A percentile compares a stretch with the other conserved stretches of the same genome.
These are phyloP conservation scores for Leccinum imitatum DNA, from an alignment of 768 basidiomycete species.

Conservation along the genomic window DNA sequence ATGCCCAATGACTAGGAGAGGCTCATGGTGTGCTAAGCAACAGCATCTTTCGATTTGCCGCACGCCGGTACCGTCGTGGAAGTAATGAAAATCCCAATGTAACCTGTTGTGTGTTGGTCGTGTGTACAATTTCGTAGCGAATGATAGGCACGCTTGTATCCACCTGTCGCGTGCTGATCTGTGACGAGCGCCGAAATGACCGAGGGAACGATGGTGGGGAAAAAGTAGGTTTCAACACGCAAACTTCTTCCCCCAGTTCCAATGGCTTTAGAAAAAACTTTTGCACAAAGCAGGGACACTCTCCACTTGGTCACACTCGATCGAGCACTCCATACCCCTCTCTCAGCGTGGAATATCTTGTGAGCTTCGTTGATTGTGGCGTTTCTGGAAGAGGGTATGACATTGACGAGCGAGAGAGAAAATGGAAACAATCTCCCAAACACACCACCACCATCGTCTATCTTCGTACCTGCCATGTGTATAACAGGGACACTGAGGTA, in stretches of 20 bases:
- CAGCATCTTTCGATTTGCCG: background rate
- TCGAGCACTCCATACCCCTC: background rate
- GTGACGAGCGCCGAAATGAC: background rate
- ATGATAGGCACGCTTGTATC: background rate
- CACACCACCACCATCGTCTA: background rate
- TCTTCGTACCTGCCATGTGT: background rate
- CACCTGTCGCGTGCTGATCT: background rate
- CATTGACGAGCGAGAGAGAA: background rate
- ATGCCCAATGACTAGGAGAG: background rate
- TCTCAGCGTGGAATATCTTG: background rate
- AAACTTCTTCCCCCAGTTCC: background rate
- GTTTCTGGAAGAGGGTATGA: background rate
- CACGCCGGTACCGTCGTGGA: background rate
- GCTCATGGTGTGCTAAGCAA: background rate
- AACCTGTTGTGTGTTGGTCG: background rate
- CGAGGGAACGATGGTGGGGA: constrained; percentile 1
- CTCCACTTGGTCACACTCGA: background rate
- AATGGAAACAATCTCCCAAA: constrained; percentile 8
- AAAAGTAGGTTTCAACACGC: background rate
- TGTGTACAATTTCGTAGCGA: background rate
- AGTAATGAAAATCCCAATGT: background rate
- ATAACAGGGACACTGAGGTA: constrained; percentile 1
- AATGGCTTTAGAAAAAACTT: background rate
- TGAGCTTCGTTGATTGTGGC: background rate
- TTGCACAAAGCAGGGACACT: background rate